Evolutionary conservation across 768 basidiomycete genomes (phyloP).

Genomic region (Pulveroboletus sp.): DNA sequence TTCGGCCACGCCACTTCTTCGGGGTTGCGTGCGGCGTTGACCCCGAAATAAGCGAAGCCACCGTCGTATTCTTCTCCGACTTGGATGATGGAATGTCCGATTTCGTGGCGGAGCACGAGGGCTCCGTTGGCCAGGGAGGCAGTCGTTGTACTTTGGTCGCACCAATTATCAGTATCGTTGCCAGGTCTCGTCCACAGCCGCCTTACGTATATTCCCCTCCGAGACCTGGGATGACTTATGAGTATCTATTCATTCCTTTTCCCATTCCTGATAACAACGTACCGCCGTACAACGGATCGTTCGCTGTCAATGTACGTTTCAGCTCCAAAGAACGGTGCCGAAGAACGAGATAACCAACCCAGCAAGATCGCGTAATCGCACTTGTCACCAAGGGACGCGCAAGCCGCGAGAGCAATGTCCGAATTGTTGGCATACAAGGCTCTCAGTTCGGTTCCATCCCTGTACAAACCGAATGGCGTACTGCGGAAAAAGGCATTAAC

Average conservation of each 20-base stretch:
- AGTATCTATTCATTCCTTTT: background rate
- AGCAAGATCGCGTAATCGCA: constrained; percentile 76
- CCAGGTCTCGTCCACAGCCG: background rate
- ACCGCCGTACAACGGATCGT: constrained; percentile 80
- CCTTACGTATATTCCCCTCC: constrained; percentile 77
- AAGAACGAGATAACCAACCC: constrained; percentile 39
- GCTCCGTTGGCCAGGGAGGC: constrained; percentile 71
- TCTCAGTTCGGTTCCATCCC: constrained; percentile 73
- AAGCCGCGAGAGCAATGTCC: constrained; percentile 65
- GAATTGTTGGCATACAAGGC: constrained; percentile 68
- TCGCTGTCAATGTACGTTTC: constrained; percentile 41
- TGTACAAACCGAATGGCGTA: constrained; percentile 72
- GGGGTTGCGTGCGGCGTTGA: constrained; percentile 52
- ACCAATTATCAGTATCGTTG: background rate
- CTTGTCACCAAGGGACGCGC: constrained; percentile 54
- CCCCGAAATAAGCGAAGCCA: constrained; percentile 67
- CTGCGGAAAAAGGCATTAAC: constrained; percentile 33
- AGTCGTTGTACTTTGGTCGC: constrained; percentile 56
- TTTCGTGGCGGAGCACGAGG: constrained; percentile 72
- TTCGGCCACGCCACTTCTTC: constrained; percentile 59
- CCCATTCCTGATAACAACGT: constrained; percentile 14
- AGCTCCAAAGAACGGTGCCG: constrained; percentile 4
- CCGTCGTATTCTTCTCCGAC: constrained; percentile 86
- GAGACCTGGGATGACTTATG: constrained; percentile 45
- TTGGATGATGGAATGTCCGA: constrained; percentile 74